These are phyloP conservation scores for Dendrobium officinale DNA, from an alignment of 106 monocot species.

Conservation along the genomic window DNA sequence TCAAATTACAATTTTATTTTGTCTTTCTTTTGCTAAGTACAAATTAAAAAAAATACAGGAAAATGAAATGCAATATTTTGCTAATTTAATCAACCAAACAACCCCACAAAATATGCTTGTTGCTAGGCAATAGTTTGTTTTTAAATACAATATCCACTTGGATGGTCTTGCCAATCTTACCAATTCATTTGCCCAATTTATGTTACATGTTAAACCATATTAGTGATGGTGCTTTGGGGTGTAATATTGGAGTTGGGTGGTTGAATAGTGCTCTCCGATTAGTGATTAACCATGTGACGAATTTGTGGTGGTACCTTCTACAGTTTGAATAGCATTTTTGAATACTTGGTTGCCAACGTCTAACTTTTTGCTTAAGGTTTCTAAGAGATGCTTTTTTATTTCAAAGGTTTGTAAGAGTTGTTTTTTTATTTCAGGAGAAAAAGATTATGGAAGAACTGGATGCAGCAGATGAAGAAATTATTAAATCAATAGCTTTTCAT, in stretches of 20 bases:
- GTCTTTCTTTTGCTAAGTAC: not conserved
- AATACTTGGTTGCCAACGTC: not conserved
- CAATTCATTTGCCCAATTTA: not conserved
- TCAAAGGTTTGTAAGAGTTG: constrained; percentile 4
- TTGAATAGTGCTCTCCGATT: not conserved
- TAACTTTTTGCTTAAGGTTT: not conserved
- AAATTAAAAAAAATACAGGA: no score
- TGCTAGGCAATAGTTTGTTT: no score
- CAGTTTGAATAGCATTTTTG: not conserved
- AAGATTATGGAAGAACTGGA: constrained; percentile 57
- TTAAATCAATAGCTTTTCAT: constrained; percentile 66
- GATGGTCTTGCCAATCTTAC: not conserved
- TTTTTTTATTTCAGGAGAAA: constrained; percentile 44
- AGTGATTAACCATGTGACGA: not conserved
- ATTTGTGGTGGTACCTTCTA: not conserved
- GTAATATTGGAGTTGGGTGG: not conserved
- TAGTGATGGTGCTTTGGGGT: not conserved
- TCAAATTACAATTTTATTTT: not conserved
- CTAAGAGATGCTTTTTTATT: constrained; percentile 1
- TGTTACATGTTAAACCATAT: not conserved
- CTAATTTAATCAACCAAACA: no score
- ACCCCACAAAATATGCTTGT: no score
- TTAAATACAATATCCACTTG: no score
- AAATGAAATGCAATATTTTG: no score
- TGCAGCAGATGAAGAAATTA: constrained; percentile 68